Evolutionary conservation across 371 early-diverging fungal species (phyloP), one percentile per base, ranked within the genome.

Genomic region (Apophysomyces variabilis): DNA sequence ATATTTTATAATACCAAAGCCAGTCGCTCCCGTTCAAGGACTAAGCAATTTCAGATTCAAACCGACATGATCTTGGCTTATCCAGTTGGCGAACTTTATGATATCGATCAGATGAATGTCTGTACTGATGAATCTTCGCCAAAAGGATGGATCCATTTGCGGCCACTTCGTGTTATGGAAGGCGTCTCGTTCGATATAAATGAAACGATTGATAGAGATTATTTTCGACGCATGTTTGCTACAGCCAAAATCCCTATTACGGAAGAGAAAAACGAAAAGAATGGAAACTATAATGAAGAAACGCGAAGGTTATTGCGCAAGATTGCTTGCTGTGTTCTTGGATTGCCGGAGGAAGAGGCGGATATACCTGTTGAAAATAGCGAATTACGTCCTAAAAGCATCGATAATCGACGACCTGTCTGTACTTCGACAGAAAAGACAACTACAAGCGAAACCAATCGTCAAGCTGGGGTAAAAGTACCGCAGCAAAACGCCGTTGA

Each of bases 91-190:
- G 70, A 70, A 18, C 66, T 71, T 16, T 75, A 72, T 16, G 60
- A 66, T 7, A 68, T 79, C 56, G 80, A 79, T 60, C 64, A 71
- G 7, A 61, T 76, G 66, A 74, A 73, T 16, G 71, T 71, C 60
- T 74, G 71, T n/a, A 79, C 80, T 41, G 75, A 77, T 44, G 76
- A 80, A 13, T 76, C 75, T 43, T 68, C 80, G 41, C 76, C 80
- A 3, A 75, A 75, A 26, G 78, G 72, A 0, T 80, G 77, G 74
- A 74, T 80, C 14, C 75, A 77, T 56, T 56, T 78, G 11, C 64
- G 81, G 7, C 81, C 81, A 6, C 65, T 81, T 7, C 68, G 73
- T 0, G 65, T 78, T 1, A 64, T 81, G 7, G 72, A 78, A 38
- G 67, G 73, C 6, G 64, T 72, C 32, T 57, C 50, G 0, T 78